Base-by-base conservation (phyloP, 441 rosid species). In the Gossypium trilobum region DNA sequence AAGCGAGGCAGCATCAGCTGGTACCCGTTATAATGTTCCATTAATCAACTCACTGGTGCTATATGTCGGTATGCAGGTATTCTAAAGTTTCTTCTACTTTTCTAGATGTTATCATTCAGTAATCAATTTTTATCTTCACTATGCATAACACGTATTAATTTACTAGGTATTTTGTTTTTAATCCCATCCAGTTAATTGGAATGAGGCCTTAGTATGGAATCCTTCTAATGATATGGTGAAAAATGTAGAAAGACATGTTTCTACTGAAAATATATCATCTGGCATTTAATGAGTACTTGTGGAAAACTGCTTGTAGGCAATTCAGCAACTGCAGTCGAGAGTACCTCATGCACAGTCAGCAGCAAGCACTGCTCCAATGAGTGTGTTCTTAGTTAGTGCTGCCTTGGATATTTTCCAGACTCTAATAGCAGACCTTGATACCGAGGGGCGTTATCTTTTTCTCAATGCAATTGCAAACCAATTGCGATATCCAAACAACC, bases 401-500 rank as follows among this genome's bases (percentile, higher is more conserved):
- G 93, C 96, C 63, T 81, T 89, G 82, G 90, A 88, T 82, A 87
- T 92, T 74, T 92, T 86, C 79, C 87, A 82, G 83, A 85, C 83
- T 23, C 80, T 90, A 73, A 83, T 89, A 69, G 69, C 76, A 75
- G 92, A 90, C 54, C 88, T 92, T 19, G 97, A 92, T 80, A 83
- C 91, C 1, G 97, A 95, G 79, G 99, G 99, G 16, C 91, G 98
- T 76, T 95, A 95, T 75, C 91, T 95, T 61, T 89, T 93, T 78
- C 84, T 95, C 4, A 91, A 95, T 81, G 98, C 99, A 46, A 86
- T 92, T 20, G 96, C 99, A 5, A 93, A 95, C 76, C 99, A 95
- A 83, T 90, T 95, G 55, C 97, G 99, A 52, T 95, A 95, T 77
- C 98, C 99, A 5, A 95, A 95, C 84, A 95, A 94, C 82, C 99